Evolutionary conservation across 495 filamentous ascomycete genomes (phyloP).

Genomic region (Penicillium desertorum): DNA sequence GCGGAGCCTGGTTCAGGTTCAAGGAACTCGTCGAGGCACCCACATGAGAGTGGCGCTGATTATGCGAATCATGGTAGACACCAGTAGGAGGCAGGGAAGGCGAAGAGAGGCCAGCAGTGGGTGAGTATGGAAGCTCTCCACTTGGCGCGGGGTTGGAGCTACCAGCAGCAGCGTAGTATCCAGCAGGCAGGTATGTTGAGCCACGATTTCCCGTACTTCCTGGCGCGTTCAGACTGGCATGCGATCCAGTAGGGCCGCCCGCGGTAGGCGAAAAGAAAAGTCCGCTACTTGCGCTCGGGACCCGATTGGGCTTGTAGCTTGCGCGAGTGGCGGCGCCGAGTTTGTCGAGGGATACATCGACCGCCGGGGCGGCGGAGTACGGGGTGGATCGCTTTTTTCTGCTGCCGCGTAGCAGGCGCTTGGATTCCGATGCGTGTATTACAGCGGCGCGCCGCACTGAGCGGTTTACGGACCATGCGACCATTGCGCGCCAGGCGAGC

Average conservation of each 20-base stretch:
- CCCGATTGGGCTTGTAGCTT: constrained; percentile 45
- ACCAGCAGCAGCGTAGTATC: constrained; percentile 78
- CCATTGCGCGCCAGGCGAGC: constrained; percentile 81
- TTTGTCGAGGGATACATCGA: constrained; percentile 59
- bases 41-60: constrained; percentile 33
- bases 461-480: constrained; percentile 90
- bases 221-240: constrained; percentile 19
- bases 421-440: constrained; percentile 68
- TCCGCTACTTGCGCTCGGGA: constrained; percentile 51
- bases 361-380: constrained; percentile 38
- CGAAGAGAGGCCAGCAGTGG: constrained; percentile 25
- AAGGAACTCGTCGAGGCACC: constrained; percentile 66
- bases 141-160: constrained; percentile 47
- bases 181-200: constrained; percentile 79
- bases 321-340: constrained; percentile 41
- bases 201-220: constrained; percentile 49
- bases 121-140: constrained; percentile 19
- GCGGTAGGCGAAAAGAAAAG: constrained; percentile 97
- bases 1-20: constrained; percentile 63
- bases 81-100: constrained; percentile 42
- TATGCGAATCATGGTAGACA: constrained; percentile 33
- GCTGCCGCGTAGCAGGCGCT: constrained; percentile 59
- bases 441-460: constrained; percentile 77
- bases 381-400: constrained; percentile 42
- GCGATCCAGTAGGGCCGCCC: constrained; percentile 39